A percentile compares a stretch with the other conserved stretches of the same genome.
These are phyloP conservation scores for Boletus subparvulus DNA, from an alignment of 768 basidiomycete genomes.

Conservation along the genomic window DNA sequence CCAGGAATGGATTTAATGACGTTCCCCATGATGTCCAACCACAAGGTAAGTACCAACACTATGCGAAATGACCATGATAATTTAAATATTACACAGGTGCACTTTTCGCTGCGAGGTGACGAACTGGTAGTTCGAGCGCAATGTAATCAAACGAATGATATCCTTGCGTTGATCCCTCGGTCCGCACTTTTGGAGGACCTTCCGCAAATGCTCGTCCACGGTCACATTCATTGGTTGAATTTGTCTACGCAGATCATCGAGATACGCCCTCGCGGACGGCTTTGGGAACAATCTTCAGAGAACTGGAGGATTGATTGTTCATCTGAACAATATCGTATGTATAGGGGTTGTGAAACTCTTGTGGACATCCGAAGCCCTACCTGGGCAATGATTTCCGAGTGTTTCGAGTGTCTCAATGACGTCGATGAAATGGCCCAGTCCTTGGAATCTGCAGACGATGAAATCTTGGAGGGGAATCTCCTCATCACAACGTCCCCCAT, in stretches of 20 bases:
- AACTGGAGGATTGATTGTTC: conserved; percentile 22
- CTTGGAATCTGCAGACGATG: too few species aligned
- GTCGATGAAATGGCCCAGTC: too few species aligned
- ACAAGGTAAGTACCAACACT: not conserved
- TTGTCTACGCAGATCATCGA: conserved; percentile 18
- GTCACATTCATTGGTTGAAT: conserved; percentile 27
- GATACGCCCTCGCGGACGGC: conserved; percentile 14
- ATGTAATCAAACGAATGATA: not conserved
- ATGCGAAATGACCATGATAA: not conserved
- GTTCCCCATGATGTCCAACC: not conserved
- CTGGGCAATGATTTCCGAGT: conserved; percentile 15
- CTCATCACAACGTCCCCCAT: conserved; percentile 8
- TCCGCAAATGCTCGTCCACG: not conserved
- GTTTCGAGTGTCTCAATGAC: not conserved
- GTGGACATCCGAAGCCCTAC: conserved; percentile 22
- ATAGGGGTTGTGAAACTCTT: conserved; percentile 6
- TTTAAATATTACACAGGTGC: not conserved
- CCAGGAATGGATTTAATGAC: not conserved
- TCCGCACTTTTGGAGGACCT: not conserved
- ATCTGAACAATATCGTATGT: not conserved
- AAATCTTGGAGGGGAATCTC: not conserved
- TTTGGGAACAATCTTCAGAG: conserved; percentile 17
- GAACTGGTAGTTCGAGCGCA: not conserved
- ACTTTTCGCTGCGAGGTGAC: not conserved
- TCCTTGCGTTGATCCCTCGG: not conserved